Conservation (phyloP, 176 grass and related monocot species). For the Phragmites australis region DNA sequence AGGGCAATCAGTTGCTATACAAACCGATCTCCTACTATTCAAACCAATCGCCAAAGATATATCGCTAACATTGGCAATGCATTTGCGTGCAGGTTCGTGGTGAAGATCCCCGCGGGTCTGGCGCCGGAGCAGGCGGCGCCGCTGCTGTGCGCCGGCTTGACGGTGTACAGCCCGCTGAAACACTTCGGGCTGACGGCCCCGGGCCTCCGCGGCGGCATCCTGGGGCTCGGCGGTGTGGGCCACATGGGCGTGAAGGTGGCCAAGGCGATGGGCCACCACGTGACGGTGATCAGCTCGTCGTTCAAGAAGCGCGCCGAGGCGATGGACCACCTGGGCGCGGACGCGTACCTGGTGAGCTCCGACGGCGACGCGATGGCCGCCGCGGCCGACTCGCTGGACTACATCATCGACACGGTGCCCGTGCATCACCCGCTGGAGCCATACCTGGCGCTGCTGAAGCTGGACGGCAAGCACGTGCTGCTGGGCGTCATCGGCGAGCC, state of each 20-base stretch:
- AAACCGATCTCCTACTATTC: too few species aligned
- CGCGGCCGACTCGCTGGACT: conserved; percentile 66
- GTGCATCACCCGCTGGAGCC: conserved; percentile 80
- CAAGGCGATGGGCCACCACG: conserved; percentile 92
- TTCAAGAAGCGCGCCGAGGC: conserved; percentile 76
- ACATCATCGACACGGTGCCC: conserved; percentile 96
- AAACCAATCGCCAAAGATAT: too few species aligned
- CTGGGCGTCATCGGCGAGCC: conserved; percentile 88
- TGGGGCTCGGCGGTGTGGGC: conserved; percentile 89
- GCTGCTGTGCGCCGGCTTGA: conserved; percentile 86
- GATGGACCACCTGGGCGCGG: conserved; percentile 81
- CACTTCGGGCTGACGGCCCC: conserved; percentile 65
- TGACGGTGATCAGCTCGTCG: conserved; percentile 95
- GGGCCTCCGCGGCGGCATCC: conserved; percentile 66
- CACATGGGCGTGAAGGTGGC: conserved; percentile 96
- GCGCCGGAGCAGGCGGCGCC: conserved; percentile 87
- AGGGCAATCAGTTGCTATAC: too few species aligned
- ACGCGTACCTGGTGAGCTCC: conserved; percentile 84
- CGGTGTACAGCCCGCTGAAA: conserved; percentile 95
- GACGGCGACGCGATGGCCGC: conserved; percentile 59
- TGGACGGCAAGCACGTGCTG: conserved; percentile 79
- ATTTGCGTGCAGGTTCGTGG: conserved; percentile 57
- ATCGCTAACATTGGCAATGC: background rate
- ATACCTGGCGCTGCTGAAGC: conserved; percentile 74
- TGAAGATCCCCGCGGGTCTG: conserved; percentile 70